A percentile compares a stretch with the other conserved stretches of the same genome.
Evolutionary conservation across 140 eudicot genomes (phyloP).

Genomic region (Bidens hawaiensis): DNA sequence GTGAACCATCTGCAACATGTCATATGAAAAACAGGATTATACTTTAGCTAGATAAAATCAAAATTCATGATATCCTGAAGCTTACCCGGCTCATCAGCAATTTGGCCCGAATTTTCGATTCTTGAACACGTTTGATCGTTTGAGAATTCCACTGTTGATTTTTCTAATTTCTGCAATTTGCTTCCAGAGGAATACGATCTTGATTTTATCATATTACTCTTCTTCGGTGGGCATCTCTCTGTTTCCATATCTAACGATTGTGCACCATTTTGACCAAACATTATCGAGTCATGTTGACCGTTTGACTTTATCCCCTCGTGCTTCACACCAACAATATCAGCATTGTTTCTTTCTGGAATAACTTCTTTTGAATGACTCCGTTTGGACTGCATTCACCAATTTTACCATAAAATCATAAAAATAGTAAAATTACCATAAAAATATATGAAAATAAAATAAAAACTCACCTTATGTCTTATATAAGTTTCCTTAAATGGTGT

Average conservation of each 20-base stretch:
- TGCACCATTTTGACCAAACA: slow-evolving; percentile 23
- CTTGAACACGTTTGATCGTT: slow-evolving; percentile 42
- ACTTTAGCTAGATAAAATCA: not conserved
- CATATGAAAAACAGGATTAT: not conserved
- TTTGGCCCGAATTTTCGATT: slow-evolving; percentile 26
- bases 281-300: slow-evolving; percentile 14
- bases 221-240: slow-evolving; percentile 32
- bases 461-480: slow-evolving; percentile 45
- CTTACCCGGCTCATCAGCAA: slow-evolving; percentile 30
- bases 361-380: slow-evolving; percentile 33
- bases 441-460: slow-evolving; percentile 10
- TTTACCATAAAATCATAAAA: not conserved
- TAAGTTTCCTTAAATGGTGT: slow-evolving; percentile 27
- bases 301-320: slow-evolving; percentile 22
- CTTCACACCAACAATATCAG: slow-evolving; percentile 13
- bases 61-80: not conserved
- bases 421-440: not conserved
- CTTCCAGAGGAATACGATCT: slow-evolving; percentile 36
- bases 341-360: slow-evolving; percentile 23
- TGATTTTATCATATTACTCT: slow-evolving; percentile 36
- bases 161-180: slow-evolving; percentile 37
- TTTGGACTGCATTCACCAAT: slow-evolving; percentile 35
- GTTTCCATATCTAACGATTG: slow-evolving; percentile 22
- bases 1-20: slow-evolving; percentile 38
- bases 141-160: slow-evolving; percentile 29